Evolutionary conservation across 176 grass and related monocot genomes (phyloP).

Genomic region (Oryza nivara): DNA sequence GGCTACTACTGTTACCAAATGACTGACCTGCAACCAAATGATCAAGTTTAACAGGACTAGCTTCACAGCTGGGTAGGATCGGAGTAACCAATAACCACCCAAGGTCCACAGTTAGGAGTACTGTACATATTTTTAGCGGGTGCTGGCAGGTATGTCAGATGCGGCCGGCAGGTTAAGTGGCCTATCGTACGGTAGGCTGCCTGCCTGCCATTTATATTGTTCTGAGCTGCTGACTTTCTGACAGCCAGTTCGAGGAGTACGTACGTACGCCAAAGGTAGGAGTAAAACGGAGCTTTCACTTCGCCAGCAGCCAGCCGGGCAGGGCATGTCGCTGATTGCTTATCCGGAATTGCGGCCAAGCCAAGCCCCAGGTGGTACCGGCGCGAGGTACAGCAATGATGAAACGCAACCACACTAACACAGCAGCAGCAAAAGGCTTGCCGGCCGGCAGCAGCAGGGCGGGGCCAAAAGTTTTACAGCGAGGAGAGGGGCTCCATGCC

Average conservation of each 20-base stretch:
- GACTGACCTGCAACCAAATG: background rate
- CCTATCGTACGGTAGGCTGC: background rate
- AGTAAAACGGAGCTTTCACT: slow-evolving; percentile 36
- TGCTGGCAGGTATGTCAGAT: background rate
- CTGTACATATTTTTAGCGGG: background rate
- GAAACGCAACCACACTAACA: slow-evolving; percentile 28
- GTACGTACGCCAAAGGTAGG: slow-evolving; percentile 23
- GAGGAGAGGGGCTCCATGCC: slow-evolving; percentile 12
- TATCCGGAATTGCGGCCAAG: slow-evolving; percentile 18
- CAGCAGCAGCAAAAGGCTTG: slow-evolving; percentile 1
- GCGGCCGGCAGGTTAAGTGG: background rate
- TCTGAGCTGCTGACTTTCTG: slow-evolving; percentile 7
- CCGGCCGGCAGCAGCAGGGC: background rate
- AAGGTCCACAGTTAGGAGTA: background rate
- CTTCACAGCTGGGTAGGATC: background rate
- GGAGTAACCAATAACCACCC: background rate
- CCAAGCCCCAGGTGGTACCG: slow-evolving; percentile 17
- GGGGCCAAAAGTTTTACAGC: slow-evolving; percentile 35
- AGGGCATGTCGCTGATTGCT: background rate
- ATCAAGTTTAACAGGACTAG: background rate
- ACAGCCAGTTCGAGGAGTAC: slow-evolving; percentile 12
- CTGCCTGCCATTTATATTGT: background rate
- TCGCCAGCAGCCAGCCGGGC: background rate
- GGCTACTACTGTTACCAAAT: background rate
- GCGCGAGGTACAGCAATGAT: slow-evolving; percentile 26